Conservation (phyloP, 352 stramenopile genomes). For the Pythium phragmitis region DNA sequence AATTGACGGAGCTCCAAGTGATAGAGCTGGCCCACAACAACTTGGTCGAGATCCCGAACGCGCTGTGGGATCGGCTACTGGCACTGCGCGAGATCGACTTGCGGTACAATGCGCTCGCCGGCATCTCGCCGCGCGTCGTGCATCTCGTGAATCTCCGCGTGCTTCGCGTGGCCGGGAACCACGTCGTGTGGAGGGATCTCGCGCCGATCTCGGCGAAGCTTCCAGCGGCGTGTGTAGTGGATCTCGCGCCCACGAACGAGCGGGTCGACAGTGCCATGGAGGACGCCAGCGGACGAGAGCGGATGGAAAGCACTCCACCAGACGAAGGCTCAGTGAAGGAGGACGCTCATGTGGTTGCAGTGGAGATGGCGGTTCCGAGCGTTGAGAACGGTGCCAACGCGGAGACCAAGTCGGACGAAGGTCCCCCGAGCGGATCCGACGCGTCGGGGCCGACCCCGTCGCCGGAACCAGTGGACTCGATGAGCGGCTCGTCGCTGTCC, state of each 20-base stretch:
- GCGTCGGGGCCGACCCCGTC: too few species aligned
- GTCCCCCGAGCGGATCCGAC: neutral
- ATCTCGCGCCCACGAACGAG: constrained; percentile 2
- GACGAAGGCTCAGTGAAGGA: too few species aligned
- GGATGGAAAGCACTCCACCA: too few species aligned
- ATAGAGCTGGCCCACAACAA: constrained; percentile 66
- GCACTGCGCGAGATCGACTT: constrained; percentile 44
- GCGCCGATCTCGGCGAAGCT: constrained; percentile 12
- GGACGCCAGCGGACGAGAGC: too few species aligned
- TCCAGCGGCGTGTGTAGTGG: neutral
- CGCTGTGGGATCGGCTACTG: constrained; percentile 28
- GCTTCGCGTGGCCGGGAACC: constrained; percentile 4
- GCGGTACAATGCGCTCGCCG: constrained; percentile 18
- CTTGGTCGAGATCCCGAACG: constrained; percentile 30
- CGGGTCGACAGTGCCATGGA: neutral
- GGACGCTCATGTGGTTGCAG: too few species aligned
- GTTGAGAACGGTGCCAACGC: neutral
- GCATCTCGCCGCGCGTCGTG: constrained; percentile 19
- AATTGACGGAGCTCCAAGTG: constrained; percentile 34
- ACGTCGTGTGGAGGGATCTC: constrained; percentile 8
- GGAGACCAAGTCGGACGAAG: too few species aligned
- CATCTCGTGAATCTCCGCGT: constrained; percentile 5
- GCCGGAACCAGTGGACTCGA: neutral
- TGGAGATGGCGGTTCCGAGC: neutral
- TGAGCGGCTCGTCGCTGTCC: neutral